phyloP scores from a whole-genome alignment of 306 rosid species.

The Corylus heterophylla region DNA sequence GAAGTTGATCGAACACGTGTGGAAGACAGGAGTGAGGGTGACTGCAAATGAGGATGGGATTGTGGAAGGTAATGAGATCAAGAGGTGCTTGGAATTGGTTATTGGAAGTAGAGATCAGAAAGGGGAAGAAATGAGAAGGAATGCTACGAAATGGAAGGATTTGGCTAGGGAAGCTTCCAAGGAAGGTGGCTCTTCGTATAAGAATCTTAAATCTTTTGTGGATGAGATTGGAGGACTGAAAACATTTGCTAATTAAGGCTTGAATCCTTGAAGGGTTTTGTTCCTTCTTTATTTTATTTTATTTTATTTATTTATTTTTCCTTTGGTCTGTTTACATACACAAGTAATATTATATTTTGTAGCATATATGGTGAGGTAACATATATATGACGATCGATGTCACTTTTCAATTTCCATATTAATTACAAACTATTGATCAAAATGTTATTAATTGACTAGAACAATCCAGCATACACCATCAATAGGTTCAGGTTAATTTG shows the following conservation, averaged over 20 bases:
- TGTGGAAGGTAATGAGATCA: conserved; percentile 19
- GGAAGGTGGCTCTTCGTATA: conserved; percentile 36
- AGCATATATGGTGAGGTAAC: too few relatives aligned
- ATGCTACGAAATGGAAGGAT: conserved; percentile 32
- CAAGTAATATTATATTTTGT: too few relatives aligned
- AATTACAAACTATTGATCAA: too few relatives aligned
- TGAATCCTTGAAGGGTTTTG: background rate
- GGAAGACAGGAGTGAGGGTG: conserved; percentile 12
- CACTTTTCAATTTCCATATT: too few relatives aligned
- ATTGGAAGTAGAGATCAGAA: conserved; percentile 5
- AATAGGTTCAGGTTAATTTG: too few relatives aligned
- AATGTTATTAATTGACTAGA: too few relatives aligned
- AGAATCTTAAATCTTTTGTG: conserved; percentile 31
- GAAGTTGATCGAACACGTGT: conserved; percentile 8
- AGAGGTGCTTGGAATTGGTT: conserved; percentile 26
- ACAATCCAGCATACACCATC: too few relatives aligned
- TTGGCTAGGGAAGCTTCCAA: conserved; percentile 28
- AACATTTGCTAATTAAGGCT: background rate
- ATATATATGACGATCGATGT: too few relatives aligned
- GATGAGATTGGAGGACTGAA: background rate
- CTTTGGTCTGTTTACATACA: too few relatives aligned
- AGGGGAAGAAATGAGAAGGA: conserved; percentile 25
- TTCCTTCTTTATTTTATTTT: background rate
- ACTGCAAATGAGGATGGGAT: background rate
- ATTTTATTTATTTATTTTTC: too few relatives aligned